These are phyloP conservation scores for Blastocystis sp. DNA, from an alignment of 352 stramenopile species.

Conservation along the genomic window DNA sequence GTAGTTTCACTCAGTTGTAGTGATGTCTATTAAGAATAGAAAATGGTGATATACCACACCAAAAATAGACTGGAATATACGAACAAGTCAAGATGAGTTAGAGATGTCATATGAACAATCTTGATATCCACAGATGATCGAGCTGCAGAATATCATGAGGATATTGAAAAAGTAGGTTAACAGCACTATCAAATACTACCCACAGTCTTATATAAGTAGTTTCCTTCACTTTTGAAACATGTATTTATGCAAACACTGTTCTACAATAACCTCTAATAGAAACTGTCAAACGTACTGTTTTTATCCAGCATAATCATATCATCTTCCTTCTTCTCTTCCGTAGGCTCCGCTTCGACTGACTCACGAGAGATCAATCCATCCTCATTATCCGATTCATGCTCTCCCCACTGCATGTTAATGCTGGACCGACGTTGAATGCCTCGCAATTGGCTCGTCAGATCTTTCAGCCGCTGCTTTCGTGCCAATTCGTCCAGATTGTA, in stretches of 20 bases:
- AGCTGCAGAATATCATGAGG: too few species aligned
- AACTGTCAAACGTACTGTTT: slow-evolving; percentile 45
- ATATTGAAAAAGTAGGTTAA: too few species aligned
- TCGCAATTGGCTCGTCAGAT: slow-evolving; percentile 22
- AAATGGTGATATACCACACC: too few species aligned
- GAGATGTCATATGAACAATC: too few species aligned
- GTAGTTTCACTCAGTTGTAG: too few species aligned
- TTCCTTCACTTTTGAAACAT: neutral
- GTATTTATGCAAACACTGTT: neutral
- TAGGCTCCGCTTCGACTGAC: neutral
- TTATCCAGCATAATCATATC: slow-evolving; percentile 43
- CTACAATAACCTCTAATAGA: neutral
- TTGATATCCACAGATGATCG: too few species aligned
- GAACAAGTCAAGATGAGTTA: too few species aligned
- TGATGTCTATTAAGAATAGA: too few species aligned
- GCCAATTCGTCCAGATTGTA: slow-evolving; percentile 61
- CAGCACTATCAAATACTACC: too few species aligned
- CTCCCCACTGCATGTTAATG: slow-evolving; percentile 44
- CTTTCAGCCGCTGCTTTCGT: slow-evolving; percentile 16
- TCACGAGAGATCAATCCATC: neutral
- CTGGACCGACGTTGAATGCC: neutral
- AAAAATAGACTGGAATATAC: too few species aligned
- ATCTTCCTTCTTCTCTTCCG: neutral
- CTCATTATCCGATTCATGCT: neutral
- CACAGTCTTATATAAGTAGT: neutral